Percentiles rank a stretch among this genome's conserved stretches.
These are phyloP conservation scores for Rubroboletus pulcherrimus DNA, from an alignment of 768 basidiomycete species.

Conservation along the genomic window DNA sequence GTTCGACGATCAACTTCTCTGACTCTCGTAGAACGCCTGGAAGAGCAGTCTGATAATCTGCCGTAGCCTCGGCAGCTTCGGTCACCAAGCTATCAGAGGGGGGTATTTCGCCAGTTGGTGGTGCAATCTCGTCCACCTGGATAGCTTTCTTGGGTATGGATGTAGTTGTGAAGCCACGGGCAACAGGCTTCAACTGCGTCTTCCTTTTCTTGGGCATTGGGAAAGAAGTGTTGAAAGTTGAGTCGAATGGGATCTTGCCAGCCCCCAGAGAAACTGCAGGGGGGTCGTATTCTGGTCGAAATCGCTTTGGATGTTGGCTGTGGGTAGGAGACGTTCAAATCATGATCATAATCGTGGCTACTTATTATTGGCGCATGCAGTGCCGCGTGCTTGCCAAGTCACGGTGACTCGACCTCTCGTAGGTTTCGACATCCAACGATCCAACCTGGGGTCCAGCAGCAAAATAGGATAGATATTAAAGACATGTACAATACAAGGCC, in stretches of 20 bases:
- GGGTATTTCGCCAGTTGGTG: conserved; percentile 5
- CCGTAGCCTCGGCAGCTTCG: conserved; percentile 4
- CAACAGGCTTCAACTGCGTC: conserved; percentile 69
- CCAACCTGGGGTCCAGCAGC: neutral
- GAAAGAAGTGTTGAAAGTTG: neutral
- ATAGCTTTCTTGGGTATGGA: conserved; percentile 76
- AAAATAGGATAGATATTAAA: conserved; percentile 24
- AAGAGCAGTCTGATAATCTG: conserved; percentile 1
- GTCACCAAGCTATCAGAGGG: conserved; percentile 2
- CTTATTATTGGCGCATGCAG: neutral
- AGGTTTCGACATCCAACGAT: neutral
- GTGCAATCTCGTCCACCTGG: conserved; percentile 28
- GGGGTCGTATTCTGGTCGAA: neutral
- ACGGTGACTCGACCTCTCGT: neutral
- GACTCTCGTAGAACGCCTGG: conserved; percentile 7
- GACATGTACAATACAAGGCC: conserved; percentile 28
- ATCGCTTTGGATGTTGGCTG: neutral
- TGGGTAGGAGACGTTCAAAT: neutral
- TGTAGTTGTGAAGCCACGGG: conserved; percentile 76
- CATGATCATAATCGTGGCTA: neutral
- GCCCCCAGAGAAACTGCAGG: neutral
- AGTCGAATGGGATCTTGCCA: neutral
- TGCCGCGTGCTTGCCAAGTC: neutral
- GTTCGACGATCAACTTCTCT: conserved; percentile 35
- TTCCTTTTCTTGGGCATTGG: conserved; percentile 84